phyloP scores from a whole-genome alignment of 257 asterid genomes.

The Nicotiana benthamiana region DNA sequence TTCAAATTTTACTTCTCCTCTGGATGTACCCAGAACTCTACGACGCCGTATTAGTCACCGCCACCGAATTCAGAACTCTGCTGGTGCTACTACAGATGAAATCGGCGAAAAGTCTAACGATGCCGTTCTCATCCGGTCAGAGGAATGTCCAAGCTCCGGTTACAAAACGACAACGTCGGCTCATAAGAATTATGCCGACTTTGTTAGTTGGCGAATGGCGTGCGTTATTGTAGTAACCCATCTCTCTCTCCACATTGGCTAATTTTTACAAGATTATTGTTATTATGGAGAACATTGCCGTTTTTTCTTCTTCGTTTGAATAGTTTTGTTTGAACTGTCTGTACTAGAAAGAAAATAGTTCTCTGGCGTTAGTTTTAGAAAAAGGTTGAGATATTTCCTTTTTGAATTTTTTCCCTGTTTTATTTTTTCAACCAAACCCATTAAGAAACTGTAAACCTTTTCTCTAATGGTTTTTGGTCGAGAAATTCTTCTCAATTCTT shows the following conservation, averaged over 20 bases:
- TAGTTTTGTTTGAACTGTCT: background rate
- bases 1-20: slow-evolving; percentile 10
- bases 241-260: background rate
- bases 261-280: background rate
- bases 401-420: background rate
- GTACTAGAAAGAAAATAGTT: background rate
- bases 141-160: slow-evolving; percentile 20
- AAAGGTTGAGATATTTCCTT: background rate
- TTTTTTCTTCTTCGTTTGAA: background rate
- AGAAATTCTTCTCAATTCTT: background rate
- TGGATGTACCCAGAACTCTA: slow-evolving; percentile 12
- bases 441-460: background rate
- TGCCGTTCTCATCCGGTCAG: slow-evolving; percentile 11
- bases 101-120: slow-evolving; percentile 16
- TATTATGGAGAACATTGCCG: background rate
- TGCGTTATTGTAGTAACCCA: slow-evolving; percentile 40
- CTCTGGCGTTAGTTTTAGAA: background rate
- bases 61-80: slow-evolving; percentile 15
- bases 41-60: slow-evolving; percentile 34
- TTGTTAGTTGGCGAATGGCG: slow-evolving; percentile 39
- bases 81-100: slow-evolving; percentile 12
- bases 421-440: background rate
- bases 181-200: slow-evolving; percentile 18
- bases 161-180: slow-evolving; percentile 12
- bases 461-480: background rate